Conservation (phyloP, 176 grass and related monocot species). For the Alloteropsis semialata region DNA sequence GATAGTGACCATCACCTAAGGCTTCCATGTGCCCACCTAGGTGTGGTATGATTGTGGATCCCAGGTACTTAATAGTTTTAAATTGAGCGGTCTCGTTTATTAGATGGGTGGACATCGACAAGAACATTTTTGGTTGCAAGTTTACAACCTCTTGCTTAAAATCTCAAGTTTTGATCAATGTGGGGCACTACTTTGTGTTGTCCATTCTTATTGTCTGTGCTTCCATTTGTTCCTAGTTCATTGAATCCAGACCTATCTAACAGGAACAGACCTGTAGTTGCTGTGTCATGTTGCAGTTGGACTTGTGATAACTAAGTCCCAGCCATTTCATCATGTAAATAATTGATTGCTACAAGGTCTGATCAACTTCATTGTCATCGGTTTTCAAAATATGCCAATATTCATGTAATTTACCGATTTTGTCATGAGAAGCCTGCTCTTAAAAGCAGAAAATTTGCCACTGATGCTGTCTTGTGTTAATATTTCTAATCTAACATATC, state of each 20-base stretch:
- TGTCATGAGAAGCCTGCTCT: background rate
- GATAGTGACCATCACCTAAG: background rate
- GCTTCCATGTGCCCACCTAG: constrained; percentile 18
- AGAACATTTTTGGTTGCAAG: constrained; percentile 39
- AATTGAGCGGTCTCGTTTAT: constrained; percentile 7
- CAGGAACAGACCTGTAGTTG: constrained; percentile 30
- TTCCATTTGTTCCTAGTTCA: background rate
- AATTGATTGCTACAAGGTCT: background rate
- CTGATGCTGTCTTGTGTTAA: background rate
- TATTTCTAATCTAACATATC: background rate
- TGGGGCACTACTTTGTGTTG: constrained; percentile 19
- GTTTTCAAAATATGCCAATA: background rate
- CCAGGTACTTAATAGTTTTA: constrained; percentile 13
- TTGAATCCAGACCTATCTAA: constrained; percentile 9
- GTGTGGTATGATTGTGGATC: constrained; percentile 30
- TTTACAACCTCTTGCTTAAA: constrained; percentile 24
- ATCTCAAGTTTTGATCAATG: constrained; percentile 24
- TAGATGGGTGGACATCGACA: constrained; percentile 27
- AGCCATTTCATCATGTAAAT: constrained; percentile 12
- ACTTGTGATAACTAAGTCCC: constrained; percentile 16
- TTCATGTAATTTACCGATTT: background rate
- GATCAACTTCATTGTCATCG: background rate
- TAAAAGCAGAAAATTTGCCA: background rate
- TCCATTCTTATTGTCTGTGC: constrained; percentile 36
- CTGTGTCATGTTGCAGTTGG: constrained; percentile 33